Evolutionary conservation across 176 grass and related monocot species (phyloP), one percentile per base, ranked within the genome.

Genomic region (Olyra latifolia): DNA sequence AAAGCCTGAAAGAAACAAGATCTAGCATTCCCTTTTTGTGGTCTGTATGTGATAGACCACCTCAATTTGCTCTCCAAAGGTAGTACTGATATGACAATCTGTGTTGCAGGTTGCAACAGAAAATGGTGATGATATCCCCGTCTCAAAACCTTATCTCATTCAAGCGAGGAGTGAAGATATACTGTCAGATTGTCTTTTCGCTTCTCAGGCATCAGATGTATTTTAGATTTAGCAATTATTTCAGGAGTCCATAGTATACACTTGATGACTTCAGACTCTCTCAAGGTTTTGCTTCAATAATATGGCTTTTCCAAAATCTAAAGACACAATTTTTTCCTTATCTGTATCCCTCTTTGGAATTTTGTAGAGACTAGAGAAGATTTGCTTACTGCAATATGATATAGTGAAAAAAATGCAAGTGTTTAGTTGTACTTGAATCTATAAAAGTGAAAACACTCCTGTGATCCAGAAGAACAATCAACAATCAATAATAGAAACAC

Each of bases 391-490:
- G 42, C 17, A 53, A 72, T 35, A 38, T n/a, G 17, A 48, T 71
- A 30, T 27, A 24, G 9, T 75, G 20, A 30, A 5, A 39, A 50
- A 40, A 74, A 43, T 15, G 11, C 16, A 67, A 59, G 13, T 50
- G 17, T 60, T 53, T 57, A 27, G 16, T 19, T 58, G 40, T 32
- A 47, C 8, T 19, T 79, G n/a, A 45, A 50, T 76, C 16, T 16
- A 52, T 5, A 69, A 35, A 53, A 62, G 24, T 1, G 13, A 80
- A 79, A 79, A 43, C 19, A 74, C 1, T 50, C 35, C 3, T 59
- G 12, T 72, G 57, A 71, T 72, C 40, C 24, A 83, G 57, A 29
- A 83, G 47, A 81, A 73, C 60, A 58, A 50, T 22, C 50, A 84
- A 82, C 30, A 82, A 69, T 66, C 35, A 42, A n/a, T 40, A 67